Percentiles rank a stretch among this genome's conserved stretches.
Evolutionary conservation across 179 eudicot genomes (phyloP).

Genomic region (Vitellaria paradoxa): DNA sequence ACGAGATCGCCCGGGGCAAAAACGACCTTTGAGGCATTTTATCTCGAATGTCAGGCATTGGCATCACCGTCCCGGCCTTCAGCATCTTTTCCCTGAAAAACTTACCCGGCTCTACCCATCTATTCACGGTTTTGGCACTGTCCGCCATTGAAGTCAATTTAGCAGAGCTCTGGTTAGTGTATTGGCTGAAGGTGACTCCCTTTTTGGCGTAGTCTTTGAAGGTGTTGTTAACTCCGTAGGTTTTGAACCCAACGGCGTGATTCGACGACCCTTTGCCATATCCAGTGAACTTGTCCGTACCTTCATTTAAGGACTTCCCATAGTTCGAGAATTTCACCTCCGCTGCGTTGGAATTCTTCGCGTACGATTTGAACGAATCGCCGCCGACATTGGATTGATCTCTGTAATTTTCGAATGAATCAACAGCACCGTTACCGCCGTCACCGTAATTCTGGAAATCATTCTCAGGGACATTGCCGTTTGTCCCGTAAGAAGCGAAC

Average conservation of each 20-base stretch:
- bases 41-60: conserved; percentile 80
- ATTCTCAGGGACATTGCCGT: conserved; percentile 62
- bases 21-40: conserved; percentile 81
- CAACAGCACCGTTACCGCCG: conserved; percentile 47
- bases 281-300: conserved; percentile 60
- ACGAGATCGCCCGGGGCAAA: conserved; percentile 50
- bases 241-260: conserved; percentile 37
- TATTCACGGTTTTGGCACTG: conserved; percentile 37
- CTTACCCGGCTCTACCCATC: conserved; percentile 79
- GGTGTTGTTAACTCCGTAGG: conserved; percentile 48
- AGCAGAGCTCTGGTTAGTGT: conserved; percentile 20
- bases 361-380: conserved; percentile 53
- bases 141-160: neutral
- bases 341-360: conserved; percentile 45
- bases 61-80: conserved; percentile 58
- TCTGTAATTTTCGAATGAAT: conserved; percentile 55
- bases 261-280: conserved; percentile 52
- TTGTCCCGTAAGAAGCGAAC: conserved; percentile 53
- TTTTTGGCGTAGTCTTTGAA: conserved; percentile 57
- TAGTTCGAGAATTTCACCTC: conserved; percentile 51
- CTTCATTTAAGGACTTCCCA: conserved; percentile 57
- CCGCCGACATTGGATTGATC: conserved; percentile 76
- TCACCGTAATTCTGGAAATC: conserved; percentile 56
- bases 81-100: conserved; percentile 65
- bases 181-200: conserved; percentile 31